A percentile compares a stretch with the other conserved stretches of the same genome.
Conservation (phyloP, 169 alveolate species). For the Plasmodium adleri region DNA sequence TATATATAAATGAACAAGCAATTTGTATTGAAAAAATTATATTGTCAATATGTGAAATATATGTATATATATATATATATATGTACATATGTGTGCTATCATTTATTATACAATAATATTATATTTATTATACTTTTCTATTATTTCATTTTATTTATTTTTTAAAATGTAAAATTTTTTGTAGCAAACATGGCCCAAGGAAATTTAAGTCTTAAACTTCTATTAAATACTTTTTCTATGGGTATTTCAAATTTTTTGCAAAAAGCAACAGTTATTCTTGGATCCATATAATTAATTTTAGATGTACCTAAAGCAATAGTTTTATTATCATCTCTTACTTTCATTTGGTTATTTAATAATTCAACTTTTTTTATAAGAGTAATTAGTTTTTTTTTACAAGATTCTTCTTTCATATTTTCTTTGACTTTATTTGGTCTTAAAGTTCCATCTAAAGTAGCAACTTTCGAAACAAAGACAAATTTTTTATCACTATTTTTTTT, state of each 20-base stretch:
- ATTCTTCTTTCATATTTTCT: constrained; percentile 76
- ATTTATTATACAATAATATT: neutral
- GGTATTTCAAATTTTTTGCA: constrained; percentile 97
- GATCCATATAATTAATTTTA: constrained; percentile 99
- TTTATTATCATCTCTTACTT: constrained; percentile 96
- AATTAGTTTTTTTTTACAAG: constrained; percentile 79
- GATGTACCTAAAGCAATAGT: constrained; percentile 98
- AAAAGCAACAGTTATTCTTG: constrained; percentile 98
- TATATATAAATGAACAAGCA: neutral
- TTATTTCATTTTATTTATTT: neutral
- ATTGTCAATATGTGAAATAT: constrained; percentile 1
- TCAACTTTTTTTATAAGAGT: constrained; percentile 67
- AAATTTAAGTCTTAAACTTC: constrained; percentile 93
- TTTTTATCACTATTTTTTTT: constrained; percentile 82
- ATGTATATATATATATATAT: neutral
- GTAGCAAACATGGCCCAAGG: constrained; percentile 99
- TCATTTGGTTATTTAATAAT: constrained; percentile 84
- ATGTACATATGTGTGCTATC: neutral
- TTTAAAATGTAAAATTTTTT: constrained; percentile 92
- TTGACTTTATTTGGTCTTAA: constrained; percentile 74
- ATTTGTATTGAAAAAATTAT: neutral
- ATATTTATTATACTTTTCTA: neutral
- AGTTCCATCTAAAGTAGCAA: constrained; percentile 76
- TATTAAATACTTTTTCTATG: constrained; percentile 97
- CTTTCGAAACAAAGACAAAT: constrained; percentile 75